Conservation (phyloP, 2,329 filamentous ascomycete genomes). For the Fonsecaea monophora region DNA sequence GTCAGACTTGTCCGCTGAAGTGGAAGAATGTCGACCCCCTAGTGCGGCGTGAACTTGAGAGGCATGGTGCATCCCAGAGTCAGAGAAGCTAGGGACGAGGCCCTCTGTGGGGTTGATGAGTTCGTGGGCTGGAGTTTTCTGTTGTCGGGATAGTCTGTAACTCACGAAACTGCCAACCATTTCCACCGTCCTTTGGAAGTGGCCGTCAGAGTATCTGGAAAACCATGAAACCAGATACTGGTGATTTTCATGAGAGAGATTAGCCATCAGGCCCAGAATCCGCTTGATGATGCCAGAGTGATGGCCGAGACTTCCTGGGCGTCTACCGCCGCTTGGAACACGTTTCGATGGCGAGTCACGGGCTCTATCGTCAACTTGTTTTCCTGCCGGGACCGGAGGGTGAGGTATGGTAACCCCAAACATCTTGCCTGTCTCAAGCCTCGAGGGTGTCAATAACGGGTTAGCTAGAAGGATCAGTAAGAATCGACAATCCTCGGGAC, state of each 20-base stretch:
- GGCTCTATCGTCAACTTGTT: constrained; percentile 27
- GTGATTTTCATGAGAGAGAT: constrained; percentile 76
- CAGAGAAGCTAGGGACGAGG: constrained; percentile 75
- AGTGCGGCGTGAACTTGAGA: constrained; percentile 80
- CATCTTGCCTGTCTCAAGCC: constrained; percentile 33
- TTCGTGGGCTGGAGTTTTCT: constrained; percentile 61
- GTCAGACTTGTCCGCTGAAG: constrained; percentile 62
- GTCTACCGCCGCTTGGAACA: constrained; percentile 34
- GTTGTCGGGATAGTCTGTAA: constrained; percentile 75
- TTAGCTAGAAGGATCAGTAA: constrained; percentile 80
- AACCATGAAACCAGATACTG: constrained; percentile 80
- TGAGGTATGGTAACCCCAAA: constrained; percentile 19
- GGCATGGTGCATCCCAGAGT: constrained; percentile 64
- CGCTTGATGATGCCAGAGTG: constrained; percentile 87
- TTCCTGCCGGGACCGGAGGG: constrained; percentile 17
- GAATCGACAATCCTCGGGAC: constrained; percentile 75
- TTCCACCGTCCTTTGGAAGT: constrained; percentile 77
- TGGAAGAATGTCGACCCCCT: constrained; percentile 55
- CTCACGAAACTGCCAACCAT: constrained; percentile 79
- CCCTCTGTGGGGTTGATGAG: constrained; percentile 68
- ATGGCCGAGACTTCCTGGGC: constrained; percentile 61
- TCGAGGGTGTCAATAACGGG: constrained; percentile 65
- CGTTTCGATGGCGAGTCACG: constrained; percentile 36
- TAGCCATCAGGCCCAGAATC: constrained; percentile 78
- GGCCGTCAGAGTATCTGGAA: constrained; percentile 69